Evolutionary conservation across 2,329 filamentous ascomycete species (phyloP).

Genomic region (Sphaceloma murrayae): DNA sequence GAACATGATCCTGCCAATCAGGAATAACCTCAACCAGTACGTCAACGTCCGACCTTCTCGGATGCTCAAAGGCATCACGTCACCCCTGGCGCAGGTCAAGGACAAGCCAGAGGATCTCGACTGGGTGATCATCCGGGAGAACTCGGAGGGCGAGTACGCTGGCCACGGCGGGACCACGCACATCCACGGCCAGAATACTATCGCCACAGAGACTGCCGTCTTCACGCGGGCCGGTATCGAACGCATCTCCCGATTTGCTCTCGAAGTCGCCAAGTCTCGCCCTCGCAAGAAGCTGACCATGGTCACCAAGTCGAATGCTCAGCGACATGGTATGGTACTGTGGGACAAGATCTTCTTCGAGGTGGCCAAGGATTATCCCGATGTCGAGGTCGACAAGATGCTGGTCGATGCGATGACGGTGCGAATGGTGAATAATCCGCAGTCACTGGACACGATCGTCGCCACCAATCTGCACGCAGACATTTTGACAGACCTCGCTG

Average conservation of each 20-base stretch:
- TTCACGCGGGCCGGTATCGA: slow-evolving; percentile 39
- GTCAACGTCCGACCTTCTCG: slow-evolving; percentile 52
- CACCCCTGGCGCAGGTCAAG: slow-evolving; percentile 32
- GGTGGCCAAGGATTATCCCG: slow-evolving; percentile 38
- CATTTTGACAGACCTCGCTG: slow-evolving; percentile 58
- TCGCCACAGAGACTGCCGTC: slow-evolving; percentile 40
- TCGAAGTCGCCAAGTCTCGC: slow-evolving; percentile 36
- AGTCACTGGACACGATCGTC: slow-evolving; percentile 39
- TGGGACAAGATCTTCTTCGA: slow-evolving; percentile 41
- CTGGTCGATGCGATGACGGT: slow-evolving; percentile 43
- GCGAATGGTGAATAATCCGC: slow-evolving; percentile 39
- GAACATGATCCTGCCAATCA: slow-evolving; percentile 57
- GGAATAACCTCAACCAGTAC: slow-evolving; percentile 58
- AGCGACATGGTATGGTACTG: slow-evolving; percentile 41
- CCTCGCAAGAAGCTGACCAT: slow-evolving; percentile 40
- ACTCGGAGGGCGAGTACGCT: slow-evolving; percentile 41
- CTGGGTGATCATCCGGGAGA: slow-evolving; percentile 42
- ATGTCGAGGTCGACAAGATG: slow-evolving; percentile 41
- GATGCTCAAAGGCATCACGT: slow-evolving; percentile 35
- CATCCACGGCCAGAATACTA: slow-evolving; percentile 31
- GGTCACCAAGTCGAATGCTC: slow-evolving; percentile 43
- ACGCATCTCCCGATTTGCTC: slow-evolving; percentile 41
- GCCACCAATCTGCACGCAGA: slow-evolving; percentile 46
- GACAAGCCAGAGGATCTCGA: slow-evolving; percentile 32
- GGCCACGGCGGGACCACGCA: slow-evolving; percentile 39